Conservation (phyloP, 345 rosid species). For the Camelina hispida region DNA sequence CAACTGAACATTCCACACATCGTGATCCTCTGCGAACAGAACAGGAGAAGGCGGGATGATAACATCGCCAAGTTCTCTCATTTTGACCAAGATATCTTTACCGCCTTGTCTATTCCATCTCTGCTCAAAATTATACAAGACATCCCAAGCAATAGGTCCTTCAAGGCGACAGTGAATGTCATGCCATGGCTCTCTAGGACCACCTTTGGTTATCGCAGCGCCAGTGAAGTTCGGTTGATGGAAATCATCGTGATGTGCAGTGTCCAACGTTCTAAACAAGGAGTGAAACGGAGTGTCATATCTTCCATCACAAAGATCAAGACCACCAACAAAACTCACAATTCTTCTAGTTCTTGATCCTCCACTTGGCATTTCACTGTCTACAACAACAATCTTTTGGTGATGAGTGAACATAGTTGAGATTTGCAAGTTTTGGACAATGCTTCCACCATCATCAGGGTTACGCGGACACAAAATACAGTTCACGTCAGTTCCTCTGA, state of each 20-base stretch:
- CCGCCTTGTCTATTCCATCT: slow-evolving; percentile 97
- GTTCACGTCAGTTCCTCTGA: slow-evolving; percentile 73
- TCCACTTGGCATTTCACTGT: slow-evolving; percentile 72
- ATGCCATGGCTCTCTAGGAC: slow-evolving; percentile 99
- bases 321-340: slow-evolving; percentile 94
- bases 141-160: slow-evolving; percentile 99
- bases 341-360: slow-evolving; percentile 68
- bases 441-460: slow-evolving; percentile 98
- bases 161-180: slow-evolving; percentile 95
- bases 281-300: slow-evolving; percentile 93
- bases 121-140: slow-evolving; percentile 90
- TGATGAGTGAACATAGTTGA: slow-evolving; percentile 99
- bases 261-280: slow-evolving; percentile 90
- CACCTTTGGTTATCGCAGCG: slow-evolving; percentile 88
- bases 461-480: slow-evolving; percentile 93
- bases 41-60: slow-evolving; percentile 94
- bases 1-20: slow-evolving; percentile 89
- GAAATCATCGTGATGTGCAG: slow-evolving; percentile 96
- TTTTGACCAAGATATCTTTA: slow-evolving; percentile 71
- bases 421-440: slow-evolving; percentile 81
- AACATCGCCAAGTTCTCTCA: slow-evolving; percentile 79
- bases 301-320: slow-evolving; percentile 99
- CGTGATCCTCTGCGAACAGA: slow-evolving; percentile 73
- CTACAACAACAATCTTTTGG: slow-evolving; percentile 97
- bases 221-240: slow-evolving; percentile 93